These are phyloP conservation scores for Pneumocystis murina DNA, from an alignment of 1,139 yeast genomes.

Conservation along the genomic window DNA sequence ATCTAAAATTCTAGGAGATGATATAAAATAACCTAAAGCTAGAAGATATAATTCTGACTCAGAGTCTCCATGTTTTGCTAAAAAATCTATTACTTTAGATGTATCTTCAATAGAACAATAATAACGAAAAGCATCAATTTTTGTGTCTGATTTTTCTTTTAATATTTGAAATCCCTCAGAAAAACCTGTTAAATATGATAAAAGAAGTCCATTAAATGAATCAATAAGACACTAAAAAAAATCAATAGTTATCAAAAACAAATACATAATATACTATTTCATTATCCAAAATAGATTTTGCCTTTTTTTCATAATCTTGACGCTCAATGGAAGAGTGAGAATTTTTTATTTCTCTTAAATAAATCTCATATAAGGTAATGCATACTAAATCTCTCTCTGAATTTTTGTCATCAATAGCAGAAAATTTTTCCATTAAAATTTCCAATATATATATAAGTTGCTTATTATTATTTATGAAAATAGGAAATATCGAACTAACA, in stretches of 20 bases:
- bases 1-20: slow-evolving; percentile 39
- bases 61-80: slow-evolving; percentile 43
- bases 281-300: slow-evolving; percentile 33
- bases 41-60: slow-evolving; percentile 53
- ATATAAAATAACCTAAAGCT: slow-evolving; percentile 51
- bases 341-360: slow-evolving; percentile 44
- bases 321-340: slow-evolving; percentile 26
- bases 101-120: slow-evolving; percentile 46
- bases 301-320: slow-evolving; percentile 50
- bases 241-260: not conserved
- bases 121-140: slow-evolving; percentile 52
- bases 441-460: slow-evolving; percentile 89
- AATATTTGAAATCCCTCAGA: slow-evolving; percentile 21
- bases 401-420: slow-evolving; percentile 8
- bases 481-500: slow-evolving; percentile 73
- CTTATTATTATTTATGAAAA: slow-evolving; percentile 68
- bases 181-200: slow-evolving; percentile 17
- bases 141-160: slow-evolving; percentile 35
- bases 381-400: slow-evolving; percentile 41
- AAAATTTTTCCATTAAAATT: slow-evolving; percentile 38
- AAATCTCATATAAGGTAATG: slow-evolving; percentile 69
- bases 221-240: slow-evolving; percentile 27
- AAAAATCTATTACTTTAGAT: slow-evolving; percentile 39
- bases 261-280: slow-evolving; percentile 22
- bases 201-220: slow-evolving; percentile 16